Base-by-base conservation (phyloP, 495 filamentous ascomycete genomes). In the Hyaloscypha variabilis region DNA sequence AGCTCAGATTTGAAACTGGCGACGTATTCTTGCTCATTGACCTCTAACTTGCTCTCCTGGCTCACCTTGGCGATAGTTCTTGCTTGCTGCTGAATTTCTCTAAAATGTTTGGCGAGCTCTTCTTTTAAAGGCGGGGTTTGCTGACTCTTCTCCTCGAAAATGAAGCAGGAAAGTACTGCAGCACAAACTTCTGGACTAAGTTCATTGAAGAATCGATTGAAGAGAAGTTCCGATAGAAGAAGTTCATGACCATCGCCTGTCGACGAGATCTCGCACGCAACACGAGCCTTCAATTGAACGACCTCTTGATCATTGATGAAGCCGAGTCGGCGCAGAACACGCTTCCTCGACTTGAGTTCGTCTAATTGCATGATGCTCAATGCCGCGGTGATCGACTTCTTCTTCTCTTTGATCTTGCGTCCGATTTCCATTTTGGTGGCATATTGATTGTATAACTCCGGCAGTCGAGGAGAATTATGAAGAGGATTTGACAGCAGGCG, bases 121-220 rank as follows among this genome's bases (percentile, higher is more conserved):
- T 96, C 92, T 63, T 87, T 89, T 49, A 97, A 78, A 8, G 81
- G 72, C n/a, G 83, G 76, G 36, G 93, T 87, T 57, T 92, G 88
- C 34, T 72, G 60, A 36, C 89, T 85, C 78, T 96, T 96, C 79
- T 99, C 95, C 75, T 99, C 95, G 67, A 97, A 97, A 64, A 98
- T 93, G 78, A 99, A 99, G 69, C 91, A 90, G 72, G 91, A 96
- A 58, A 99, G 81, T 11, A 91, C 83, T 21, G 94, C 86, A 2
- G 96, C 95, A 67, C 85, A 88, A 72, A 94, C 82, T 72, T 98
- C 94, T 0, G 95, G 93, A 0, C 86, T 88, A 29, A 98, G 81
- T 70, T 97, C 93, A 76, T 98, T 98, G 83, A 99, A 99, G 82
- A 97, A 97, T 60, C 93, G 87, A 76, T 97, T 96, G 80, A 99